phyloP scores from a whole-genome alignment of 2,329 filamentous ascomycete species.

The Stachybotrys chlorohalonatus region DNA sequence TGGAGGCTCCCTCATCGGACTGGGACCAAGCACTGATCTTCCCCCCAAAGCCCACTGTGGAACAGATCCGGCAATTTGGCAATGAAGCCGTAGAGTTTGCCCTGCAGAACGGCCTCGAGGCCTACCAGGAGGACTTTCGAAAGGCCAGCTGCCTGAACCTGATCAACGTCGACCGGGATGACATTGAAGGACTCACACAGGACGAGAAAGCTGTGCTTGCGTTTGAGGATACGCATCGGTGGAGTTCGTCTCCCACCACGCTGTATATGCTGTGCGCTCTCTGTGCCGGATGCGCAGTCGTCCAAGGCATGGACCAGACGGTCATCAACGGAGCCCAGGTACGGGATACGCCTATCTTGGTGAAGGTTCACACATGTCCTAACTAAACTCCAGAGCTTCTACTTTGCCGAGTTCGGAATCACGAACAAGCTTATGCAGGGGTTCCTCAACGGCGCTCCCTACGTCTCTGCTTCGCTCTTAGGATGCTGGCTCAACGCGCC shows the following conservation, averaged over 20 bases:
- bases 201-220: conserved; percentile 23
- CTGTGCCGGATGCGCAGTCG: conserved; percentile 42
- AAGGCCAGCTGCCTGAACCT: conserved; percentile 21
- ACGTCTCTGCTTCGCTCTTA: conserved; percentile 37
- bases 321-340: conserved; percentile 45
- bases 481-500: conserved; percentile 27
- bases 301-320: conserved; percentile 56
- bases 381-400: conserved; percentile 20
- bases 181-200: conserved; percentile 15
- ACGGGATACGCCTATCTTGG: background rate
- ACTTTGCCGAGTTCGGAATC: conserved; percentile 22
- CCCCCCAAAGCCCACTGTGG: background rate
- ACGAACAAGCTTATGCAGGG: conserved; percentile 26
- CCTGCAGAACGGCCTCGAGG: conserved; percentile 28
- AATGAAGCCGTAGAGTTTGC: conserved; percentile 9
- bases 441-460: conserved; percentile 45
- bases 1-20: background rate
- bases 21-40: background rate
- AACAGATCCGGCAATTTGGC: background rate
- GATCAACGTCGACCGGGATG: conserved; percentile 14
- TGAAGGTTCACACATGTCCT: conserved; percentile 7
- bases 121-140: conserved; percentile 30
- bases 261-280: conserved; percentile 35
- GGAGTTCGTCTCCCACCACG: conserved; percentile 35
- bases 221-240: conserved; percentile 46